Evolutionary conservation across 2,329 filamentous ascomycete genomes (phyloP).

Genomic region (Fusarium caatingaense): DNA sequence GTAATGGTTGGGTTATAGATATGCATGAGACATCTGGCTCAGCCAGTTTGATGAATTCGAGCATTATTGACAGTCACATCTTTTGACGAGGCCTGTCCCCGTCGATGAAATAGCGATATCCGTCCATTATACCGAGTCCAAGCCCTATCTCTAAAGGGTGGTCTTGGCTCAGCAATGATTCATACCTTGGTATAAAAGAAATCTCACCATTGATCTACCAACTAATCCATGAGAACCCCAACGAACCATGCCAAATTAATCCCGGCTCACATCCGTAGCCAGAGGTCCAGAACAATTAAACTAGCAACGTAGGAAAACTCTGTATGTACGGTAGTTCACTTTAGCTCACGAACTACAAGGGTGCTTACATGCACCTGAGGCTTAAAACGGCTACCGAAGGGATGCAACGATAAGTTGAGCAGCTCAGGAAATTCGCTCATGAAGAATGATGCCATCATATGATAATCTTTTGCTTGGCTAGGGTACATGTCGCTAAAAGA

Average conservation of each 20-base stretch:
- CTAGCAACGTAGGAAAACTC: constrained; percentile 9
- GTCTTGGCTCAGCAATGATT: neutral
- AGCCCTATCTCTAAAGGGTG: neutral
- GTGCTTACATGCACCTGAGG: constrained; percentile 28
- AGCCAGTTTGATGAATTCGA: neutral
- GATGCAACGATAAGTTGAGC: neutral
- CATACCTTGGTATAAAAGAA: neutral
- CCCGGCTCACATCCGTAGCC: constrained; percentile 9
- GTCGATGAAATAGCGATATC: neutral
- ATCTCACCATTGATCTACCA: neutral
- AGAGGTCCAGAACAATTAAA: constrained; percentile 6
- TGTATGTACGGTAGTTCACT: constrained; percentile 3
- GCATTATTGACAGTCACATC: neutral
- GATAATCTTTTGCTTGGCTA: constrained; percentile 15
- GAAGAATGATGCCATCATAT: constrained; percentile 24
- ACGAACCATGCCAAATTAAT: constrained; percentile 17
- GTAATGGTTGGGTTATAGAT: constrained; percentile 21
- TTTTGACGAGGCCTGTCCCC: too few species aligned
- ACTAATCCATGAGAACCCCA: neutral
- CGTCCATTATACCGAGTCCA: neutral
- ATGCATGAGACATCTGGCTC: constrained; percentile 16
- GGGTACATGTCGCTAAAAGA: neutral
- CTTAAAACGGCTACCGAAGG: constrained; percentile 32
- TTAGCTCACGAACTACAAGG: constrained; percentile 28
- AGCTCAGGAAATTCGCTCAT: constrained; percentile 35